Conservation (phyloP, 352 stramenopile species). For the Pythium chondricola region DNA sequence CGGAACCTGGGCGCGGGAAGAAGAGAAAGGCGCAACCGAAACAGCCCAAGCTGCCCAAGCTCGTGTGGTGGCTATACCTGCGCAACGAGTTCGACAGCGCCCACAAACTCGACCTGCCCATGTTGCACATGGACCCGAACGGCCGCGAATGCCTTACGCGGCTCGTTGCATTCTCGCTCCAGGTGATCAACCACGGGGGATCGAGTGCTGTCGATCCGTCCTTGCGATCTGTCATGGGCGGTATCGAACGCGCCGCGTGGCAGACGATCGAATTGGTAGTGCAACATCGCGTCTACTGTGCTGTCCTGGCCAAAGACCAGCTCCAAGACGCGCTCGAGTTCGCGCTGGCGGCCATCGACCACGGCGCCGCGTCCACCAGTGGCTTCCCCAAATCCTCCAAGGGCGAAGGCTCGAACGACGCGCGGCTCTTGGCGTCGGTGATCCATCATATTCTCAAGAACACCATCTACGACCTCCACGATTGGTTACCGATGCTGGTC, state of each 20-base stretch:
- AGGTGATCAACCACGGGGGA: slow-evolving; percentile 36
- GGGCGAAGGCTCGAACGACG: slow-evolving; percentile 11
- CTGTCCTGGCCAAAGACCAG: slow-evolving; percentile 40
- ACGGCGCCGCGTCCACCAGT: slow-evolving; percentile 9
- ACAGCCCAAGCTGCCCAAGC: slow-evolving; percentile 20
- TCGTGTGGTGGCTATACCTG: slow-evolving; percentile 54
- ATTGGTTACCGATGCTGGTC: slow-evolving; percentile 33
- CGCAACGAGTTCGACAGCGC: slow-evolving; percentile 51
- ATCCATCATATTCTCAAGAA: slow-evolving; percentile 47
- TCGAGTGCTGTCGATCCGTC: slow-evolving; percentile 21
- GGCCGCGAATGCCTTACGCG: slow-evolving; percentile 51
- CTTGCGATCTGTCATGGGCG: slow-evolving; percentile 12
- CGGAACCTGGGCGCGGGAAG: neutral
- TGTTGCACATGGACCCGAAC: slow-evolving; percentile 70
- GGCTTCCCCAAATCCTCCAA: slow-evolving; percentile 1
- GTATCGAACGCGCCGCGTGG: slow-evolving; percentile 67
- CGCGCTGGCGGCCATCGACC: slow-evolving; percentile 43
- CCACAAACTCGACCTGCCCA: slow-evolving; percentile 39
- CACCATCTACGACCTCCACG: slow-evolving; percentile 51
- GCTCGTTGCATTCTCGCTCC: slow-evolving; percentile 47
- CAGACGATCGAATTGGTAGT: slow-evolving; percentile 48
- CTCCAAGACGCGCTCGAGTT: slow-evolving; percentile 52
- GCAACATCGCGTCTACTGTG: slow-evolving; percentile 63
- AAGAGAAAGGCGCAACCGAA: slow-evolving; percentile 23
- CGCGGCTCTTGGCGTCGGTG: slow-evolving; percentile 22